These are phyloP conservation scores for Trichoderma semiorbis DNA, from an alignment of 2,329 filamentous ascomycete genomes.

Conservation along the genomic window DNA sequence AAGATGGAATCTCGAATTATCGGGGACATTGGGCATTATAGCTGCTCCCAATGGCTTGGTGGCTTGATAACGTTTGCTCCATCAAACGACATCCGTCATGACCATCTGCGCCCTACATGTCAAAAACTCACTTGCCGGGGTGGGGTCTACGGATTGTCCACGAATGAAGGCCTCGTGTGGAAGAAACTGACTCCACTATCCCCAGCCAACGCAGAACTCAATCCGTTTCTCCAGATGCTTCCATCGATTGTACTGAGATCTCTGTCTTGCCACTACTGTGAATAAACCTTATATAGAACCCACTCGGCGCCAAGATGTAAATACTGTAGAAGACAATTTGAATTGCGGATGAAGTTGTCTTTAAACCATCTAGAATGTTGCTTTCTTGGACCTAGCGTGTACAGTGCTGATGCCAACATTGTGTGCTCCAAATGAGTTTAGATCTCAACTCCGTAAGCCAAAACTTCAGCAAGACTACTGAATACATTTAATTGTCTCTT, in stretches of 20 bases:
- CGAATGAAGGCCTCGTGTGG: not conserved
- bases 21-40: not conserved
- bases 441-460: not conserved
- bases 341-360: too few relatives aligned
- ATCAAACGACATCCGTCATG: not conserved
- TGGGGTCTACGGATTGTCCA: not conserved
- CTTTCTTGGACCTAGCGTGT: not conserved
- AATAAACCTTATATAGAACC: not conserved
- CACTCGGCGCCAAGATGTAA: not conserved
- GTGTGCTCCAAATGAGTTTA: not conserved
- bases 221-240: not conserved
- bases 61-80: not conserved
- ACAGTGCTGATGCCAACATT: not conserved
- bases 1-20: not conserved
- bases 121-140: not conserved
- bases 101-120: conserved; percentile 6
- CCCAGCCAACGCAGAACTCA: not conserved
- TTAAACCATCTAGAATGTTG: too few relatives aligned
- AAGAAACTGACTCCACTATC: not conserved
- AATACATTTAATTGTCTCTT: too few relatives aligned
- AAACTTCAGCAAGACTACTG: too few relatives aligned
- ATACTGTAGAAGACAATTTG: not conserved
- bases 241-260: not conserved
- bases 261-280: not conserved
- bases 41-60: not conserved